Percentiles rank a stretch among this genome's conserved stretches.
These are phyloP conservation scores for Heterobasidion annosum DNA, from an alignment of 1,284 basidiomycete genomes.

Conservation along the genomic window DNA sequence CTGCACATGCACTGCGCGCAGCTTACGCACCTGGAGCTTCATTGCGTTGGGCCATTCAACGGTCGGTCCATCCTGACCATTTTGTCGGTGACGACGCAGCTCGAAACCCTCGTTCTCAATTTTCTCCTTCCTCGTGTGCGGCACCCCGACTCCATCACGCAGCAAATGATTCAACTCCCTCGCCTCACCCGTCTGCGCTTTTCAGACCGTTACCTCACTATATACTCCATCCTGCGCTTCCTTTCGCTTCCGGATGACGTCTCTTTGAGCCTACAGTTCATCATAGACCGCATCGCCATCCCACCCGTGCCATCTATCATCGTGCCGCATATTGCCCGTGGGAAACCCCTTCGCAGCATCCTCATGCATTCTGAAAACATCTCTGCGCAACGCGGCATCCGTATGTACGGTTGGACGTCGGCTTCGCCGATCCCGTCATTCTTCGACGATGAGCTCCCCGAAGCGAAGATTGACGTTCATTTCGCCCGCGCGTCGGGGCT, in stretches of 20 bases:
- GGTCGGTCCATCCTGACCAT: conserved; percentile 5
- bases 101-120: conserved; percentile 8
- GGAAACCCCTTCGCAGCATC: conserved; percentile 9
- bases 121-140: conserved; percentile 3
- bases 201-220: conserved; percentile 5
- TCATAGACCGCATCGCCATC: conserved; percentile 4
- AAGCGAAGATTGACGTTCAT: conserved; percentile 9
- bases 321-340: conserved; percentile 6
- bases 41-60: conserved; percentile 5
- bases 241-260: conserved; percentile 5
- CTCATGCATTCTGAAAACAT: conserved; percentile 7
- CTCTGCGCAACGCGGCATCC: conserved; percentile 8
- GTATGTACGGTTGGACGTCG: conserved; percentile 7
- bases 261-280: conserved; percentile 6
- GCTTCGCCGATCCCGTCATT: conserved; percentile 8
- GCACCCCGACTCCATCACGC: neutral
- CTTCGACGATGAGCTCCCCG: conserved; percentile 6
- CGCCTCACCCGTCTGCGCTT: conserved; percentile 7
- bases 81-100: conserved; percentile 4
- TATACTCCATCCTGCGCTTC: conserved; percentile 9
- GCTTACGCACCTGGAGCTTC: conserved; percentile 10
- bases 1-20: conserved; percentile 6
- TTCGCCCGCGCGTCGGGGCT: conserved; percentile 9
- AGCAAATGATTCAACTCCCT: conserved; percentile 5
- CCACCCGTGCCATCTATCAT: conserved; percentile 8